Percentiles rank a stretch among this genome's conserved stretches.
phyloP scores from a whole-genome alignment of 116 monocot genomes.

The Thalassia testudinum region DNA sequence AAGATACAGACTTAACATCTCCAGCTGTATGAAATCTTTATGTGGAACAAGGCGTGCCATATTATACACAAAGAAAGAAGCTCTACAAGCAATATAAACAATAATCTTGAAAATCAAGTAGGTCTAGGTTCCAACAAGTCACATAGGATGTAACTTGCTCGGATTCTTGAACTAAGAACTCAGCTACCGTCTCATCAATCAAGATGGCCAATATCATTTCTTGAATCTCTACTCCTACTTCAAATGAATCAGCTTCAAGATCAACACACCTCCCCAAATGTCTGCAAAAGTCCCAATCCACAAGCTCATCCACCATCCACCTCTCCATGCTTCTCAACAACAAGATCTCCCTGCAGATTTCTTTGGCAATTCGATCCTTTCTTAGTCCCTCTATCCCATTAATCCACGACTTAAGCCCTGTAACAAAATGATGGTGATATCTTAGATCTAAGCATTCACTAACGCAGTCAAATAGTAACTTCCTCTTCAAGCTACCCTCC shows the following conservation, averaged over 20 bases:
- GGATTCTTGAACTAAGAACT: slow-evolving; percentile 12
- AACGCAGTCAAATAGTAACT: slow-evolving; percentile 59
- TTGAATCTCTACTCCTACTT: slow-evolving; percentile 36
- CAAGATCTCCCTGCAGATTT: slow-evolving; percentile 41
- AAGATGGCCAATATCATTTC: slow-evolving; percentile 25
- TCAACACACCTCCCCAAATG: slow-evolving; percentile 54
- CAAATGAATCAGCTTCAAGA: slow-evolving; percentile 55
- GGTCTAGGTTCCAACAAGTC: too few species aligned
- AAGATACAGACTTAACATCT: too few species aligned
- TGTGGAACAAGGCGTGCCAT: too few species aligned
- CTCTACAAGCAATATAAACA: too few species aligned
- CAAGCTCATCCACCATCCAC: slow-evolving; percentile 72
- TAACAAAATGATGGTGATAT: slow-evolving; percentile 28
- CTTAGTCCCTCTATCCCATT: slow-evolving; percentile 21
- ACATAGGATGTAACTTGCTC: background rate
- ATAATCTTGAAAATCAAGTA: too few species aligned
- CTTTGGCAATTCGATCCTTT: slow-evolving; percentile 19
- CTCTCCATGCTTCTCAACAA: slow-evolving; percentile 50
- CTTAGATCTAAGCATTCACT: slow-evolving; percentile 44
- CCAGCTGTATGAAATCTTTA: too few species aligned
- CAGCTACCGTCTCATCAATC: slow-evolving; percentile 54
- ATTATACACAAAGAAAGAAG: too few species aligned
- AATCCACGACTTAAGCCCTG: slow-evolving; percentile 45
- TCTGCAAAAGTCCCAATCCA: slow-evolving; percentile 66
- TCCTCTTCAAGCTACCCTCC: slow-evolving; percentile 25